Evolutionary conservation across 164 flowering plant genomes (phyloP).

Genomic region (Stephania japonica): DNA sequence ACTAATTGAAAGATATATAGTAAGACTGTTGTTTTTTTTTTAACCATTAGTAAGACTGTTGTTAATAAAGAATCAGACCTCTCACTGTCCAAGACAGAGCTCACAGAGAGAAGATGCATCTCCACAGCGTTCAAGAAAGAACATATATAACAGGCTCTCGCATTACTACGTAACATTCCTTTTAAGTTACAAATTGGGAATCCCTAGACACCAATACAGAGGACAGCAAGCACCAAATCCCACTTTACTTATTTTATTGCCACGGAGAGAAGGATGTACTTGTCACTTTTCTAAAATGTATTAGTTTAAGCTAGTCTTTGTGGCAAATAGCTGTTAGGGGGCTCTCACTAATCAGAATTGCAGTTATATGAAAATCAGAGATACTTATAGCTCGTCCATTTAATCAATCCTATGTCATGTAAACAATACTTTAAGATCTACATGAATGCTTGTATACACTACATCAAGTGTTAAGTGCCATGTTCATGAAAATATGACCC

Average conservation of each 20-base stretch:
- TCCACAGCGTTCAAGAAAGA: constrained; percentile 29
- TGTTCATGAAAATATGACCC: not conserved
- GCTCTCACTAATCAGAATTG: not conserved
- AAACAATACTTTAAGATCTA: not conserved
- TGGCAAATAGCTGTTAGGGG: not conserved
- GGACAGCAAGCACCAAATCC: constrained; percentile 38
- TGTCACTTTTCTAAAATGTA: not conserved
- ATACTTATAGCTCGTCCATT: not conserved
- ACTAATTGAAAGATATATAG: not conserved
- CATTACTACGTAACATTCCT: constrained; percentile 40
- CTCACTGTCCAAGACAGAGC: constrained; percentile 25
- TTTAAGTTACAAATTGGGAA: constrained; percentile 29
- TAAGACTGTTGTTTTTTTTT: not conserved
- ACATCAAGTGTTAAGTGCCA: not conserved
- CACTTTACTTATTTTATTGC: constrained; percentile 27
- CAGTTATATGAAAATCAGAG: not conserved
- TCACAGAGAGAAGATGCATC: constrained; percentile 28
- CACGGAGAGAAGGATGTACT: not conserved
- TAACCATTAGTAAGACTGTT: not conserved
- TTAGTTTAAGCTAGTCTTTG: not conserved
- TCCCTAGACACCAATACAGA: constrained; percentile 43
- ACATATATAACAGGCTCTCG: constrained; percentile 7
- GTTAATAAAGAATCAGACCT: constrained; percentile 7
- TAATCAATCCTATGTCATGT: not conserved
- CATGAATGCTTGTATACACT: not conserved